Conservation (phyloP, 371 early-diverging fungal species). For the Catenaria anguillulae region DNA sequence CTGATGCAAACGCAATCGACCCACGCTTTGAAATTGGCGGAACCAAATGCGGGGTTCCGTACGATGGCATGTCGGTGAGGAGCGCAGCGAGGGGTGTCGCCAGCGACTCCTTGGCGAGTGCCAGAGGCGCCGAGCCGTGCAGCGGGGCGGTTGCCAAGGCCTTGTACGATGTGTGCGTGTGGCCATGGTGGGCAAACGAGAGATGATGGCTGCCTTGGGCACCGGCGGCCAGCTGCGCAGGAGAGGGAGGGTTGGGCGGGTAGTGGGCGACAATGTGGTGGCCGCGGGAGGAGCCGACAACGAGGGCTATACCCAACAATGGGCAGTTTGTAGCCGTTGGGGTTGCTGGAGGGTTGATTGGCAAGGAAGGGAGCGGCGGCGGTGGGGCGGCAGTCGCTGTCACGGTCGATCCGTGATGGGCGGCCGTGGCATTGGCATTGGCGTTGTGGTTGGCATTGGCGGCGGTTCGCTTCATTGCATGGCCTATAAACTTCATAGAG, state of each 20-base stretch:
- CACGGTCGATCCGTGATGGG: no score
- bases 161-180: no score
- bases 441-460: no score
- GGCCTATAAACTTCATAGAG: no score
- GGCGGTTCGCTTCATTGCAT: no score
- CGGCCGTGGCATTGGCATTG: no score
- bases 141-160: not conserved
- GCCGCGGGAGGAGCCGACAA: constrained; percentile 1
- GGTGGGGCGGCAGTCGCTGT: no score
- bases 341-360: no score
- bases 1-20: no score
- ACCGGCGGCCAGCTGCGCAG: not conserved
- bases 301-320: not conserved
- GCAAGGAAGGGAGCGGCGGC: no score
- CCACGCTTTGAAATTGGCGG: no score
- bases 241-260: not conserved
- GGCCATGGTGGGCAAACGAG: not conserved
- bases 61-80: not conserved
- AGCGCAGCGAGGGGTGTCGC: not conserved
- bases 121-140: not conserved
- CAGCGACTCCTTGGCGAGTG: not conserved
- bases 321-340: not conserved
- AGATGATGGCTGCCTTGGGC: not conserved
- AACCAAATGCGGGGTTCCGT: not conserved
- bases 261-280: constrained; percentile 2